Base-by-base conservation (phyloP, 2,329 filamentous ascomycete genomes). In the Lachnellula hyalina region DNA sequence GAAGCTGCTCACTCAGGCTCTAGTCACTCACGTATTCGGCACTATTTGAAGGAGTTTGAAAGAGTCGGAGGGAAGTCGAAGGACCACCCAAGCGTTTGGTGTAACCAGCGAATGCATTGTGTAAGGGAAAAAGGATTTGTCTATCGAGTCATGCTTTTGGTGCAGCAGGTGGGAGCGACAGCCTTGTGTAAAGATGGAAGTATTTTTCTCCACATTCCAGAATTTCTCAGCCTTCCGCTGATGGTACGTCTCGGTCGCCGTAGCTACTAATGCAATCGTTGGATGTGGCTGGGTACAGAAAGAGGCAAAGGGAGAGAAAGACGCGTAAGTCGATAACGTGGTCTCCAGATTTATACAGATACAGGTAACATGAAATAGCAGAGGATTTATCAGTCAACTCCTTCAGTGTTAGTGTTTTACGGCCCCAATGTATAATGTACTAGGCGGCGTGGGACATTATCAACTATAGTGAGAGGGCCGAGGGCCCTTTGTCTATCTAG, bases 41-140 rank as follows among this genome's bases (percentile, higher is more conserved):
- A 73, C 66, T 17, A 83, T 73, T 67, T 85, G 81, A 3, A 86
- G 71, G 17, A 85, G 74, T 55, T 79, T 77, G 40, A 80, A 72
- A 42, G 73, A 77, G 44, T 81, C 83, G 15, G 82, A 84, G 5
- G 83, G 81, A 9, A 86, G 74, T 67, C 78, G 75, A 47, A 86
- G 70, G 46, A 75, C 79, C 8, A 82, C 78, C 83, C 83, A 86
- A 54, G 77, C 74, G 68, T 85, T 75, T 58, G 82, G 80, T 63
- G 81, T 74, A 17, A 83, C 73, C 21, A 79, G 58, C 19, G 61
- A 60, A 57, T 66, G 61, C 68, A 71, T 71, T 15, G 23, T 53
- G 15, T 28, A 14, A 21, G 38, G 23, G 9, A 11, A n/a, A 9
- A 49, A 15, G 42, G 19, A 4, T 17, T 3, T 8, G 21, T 14